Conservation (phyloP, 805 yeast genomes). For the Maudiozyma serrabonitensis region DNA sequence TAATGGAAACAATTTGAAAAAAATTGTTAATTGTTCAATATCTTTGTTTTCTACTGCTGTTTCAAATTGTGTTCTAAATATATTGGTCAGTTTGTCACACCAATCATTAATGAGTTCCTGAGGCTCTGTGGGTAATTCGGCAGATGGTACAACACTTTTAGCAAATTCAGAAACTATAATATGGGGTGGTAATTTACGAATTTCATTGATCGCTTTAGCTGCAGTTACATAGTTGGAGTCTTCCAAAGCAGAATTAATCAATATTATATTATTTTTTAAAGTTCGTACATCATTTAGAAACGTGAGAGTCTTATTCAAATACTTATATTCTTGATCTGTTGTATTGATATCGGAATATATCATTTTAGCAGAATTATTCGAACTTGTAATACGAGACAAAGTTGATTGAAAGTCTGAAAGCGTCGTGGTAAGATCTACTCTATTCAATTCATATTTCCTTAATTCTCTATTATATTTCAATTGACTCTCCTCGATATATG, state of each 20-base stretch:
- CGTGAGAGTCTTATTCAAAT: constrained; percentile 50
- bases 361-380: constrained; percentile 54
- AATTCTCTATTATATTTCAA: constrained; percentile 16
- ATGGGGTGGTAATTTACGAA: constrained; percentile 44
- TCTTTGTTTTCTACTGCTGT: constrained; percentile 58
- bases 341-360: constrained; percentile 62
- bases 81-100: constrained; percentile 44
- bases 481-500: constrained; percentile 17
- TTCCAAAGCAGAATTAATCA: constrained; percentile 60
- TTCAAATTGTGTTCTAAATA: constrained; percentile 55
- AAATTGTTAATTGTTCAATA: constrained; percentile 62
- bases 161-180: constrained; percentile 65
- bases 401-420: constrained; percentile 48
- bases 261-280: constrained; percentile 56
- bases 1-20: constrained; percentile 80
- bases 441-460: constrained; percentile 45
- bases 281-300: constrained; percentile 58
- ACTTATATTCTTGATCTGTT: constrained; percentile 58
- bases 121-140: constrained; percentile 79
- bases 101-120: constrained; percentile 44
- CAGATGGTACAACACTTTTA: constrained; percentile 71
- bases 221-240: constrained; percentile 65
- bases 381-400: constrained; percentile 43
- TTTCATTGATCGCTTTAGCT: constrained; percentile 51
- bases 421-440: constrained; percentile 57